Percentiles rank a stretch among this genome's conserved stretches.
phyloP scores from a whole-genome alignment of 2,329 filamentous ascomycete species.

The Penicillium italicum region DNA sequence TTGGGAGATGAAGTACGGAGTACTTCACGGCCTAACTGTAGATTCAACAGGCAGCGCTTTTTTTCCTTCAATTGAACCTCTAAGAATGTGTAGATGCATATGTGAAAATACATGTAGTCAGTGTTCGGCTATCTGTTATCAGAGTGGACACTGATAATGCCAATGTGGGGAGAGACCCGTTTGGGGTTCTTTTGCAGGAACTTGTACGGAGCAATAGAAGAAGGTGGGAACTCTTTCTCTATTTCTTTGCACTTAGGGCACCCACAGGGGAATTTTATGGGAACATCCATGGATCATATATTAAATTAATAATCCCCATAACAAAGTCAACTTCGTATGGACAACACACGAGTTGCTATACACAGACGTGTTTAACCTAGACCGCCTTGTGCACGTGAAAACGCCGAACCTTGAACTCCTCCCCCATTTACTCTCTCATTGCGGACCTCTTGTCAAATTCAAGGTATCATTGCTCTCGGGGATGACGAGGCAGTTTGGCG shows the following conservation, averaged over 20 bases:
- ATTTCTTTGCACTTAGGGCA: slow-evolving; percentile 5
- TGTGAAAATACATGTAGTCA: slow-evolving; percentile 5
- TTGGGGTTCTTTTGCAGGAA: slow-evolving; percentile 8
- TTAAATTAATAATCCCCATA: background rate
- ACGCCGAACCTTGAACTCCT: slow-evolving; percentile 11
- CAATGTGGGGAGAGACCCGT: slow-evolving; percentile 16
- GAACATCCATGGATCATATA: background rate
- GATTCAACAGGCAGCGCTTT: background rate
- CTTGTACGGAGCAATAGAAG: background rate
- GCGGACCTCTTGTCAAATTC: background rate
- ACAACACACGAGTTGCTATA: background rate
- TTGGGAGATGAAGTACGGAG: background rate
- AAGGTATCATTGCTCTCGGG: slow-evolving; percentile 3
- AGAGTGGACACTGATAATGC: slow-evolving; percentile 13
- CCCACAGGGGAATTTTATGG: background rate
- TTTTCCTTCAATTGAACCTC: background rate
- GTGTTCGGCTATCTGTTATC: slow-evolving; percentile 17
- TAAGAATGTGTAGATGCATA: background rate
- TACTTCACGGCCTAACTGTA: background rate
- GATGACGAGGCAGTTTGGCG: background rate
- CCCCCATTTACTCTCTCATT: background rate
- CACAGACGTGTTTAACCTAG: slow-evolving; percentile 10
- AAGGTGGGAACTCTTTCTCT: background rate
- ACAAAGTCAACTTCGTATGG: background rate
- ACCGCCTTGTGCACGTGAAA: slow-evolving; percentile 29